Base-by-base conservation (phyloP, 768 basidiomycete genomes). In the Trametes maxima region DNA sequence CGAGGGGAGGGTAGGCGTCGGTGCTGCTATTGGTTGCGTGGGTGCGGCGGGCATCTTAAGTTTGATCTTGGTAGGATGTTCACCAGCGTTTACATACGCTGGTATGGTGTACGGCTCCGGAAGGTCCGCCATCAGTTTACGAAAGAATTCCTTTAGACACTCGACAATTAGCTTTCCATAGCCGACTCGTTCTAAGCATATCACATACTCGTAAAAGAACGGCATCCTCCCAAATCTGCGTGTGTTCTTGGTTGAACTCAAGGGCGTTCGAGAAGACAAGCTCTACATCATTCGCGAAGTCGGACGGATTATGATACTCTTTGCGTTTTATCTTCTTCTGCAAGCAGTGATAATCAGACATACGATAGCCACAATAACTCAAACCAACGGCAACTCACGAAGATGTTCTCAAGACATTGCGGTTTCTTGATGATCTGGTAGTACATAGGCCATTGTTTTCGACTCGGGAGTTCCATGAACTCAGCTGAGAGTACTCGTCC, bases 201-300 rank as follows among this genome's bases (percentile, higher is more conserved):
- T 19, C 13, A 75, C 81, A 37, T 72, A 91, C 92, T 67, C 85
- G 79, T 24, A 94, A 81, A 3, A 77, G 73, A 19, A 80, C 70
- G 19, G 92, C 91, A 67, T 92, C 90, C 66, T 90, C 85, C 87
- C 90, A 94, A 28, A 94, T 90, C 57, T 75, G 81, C 25, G 89
- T 92, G 69, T 89, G 86, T 28, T 96, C 94, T 69, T 85, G 86
- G 67, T 98, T 98, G 76, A 95, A 98, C 59, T 82, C 75, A 72
- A 92, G 79, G 11, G 94, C 95, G 71, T 98, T 98, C 7, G 85
- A 83, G 75, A 95, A 96, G 24, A 98, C 89, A 43, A 95, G 82
- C 67, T 95, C 92, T 14, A 95, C 89, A 60, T 98, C 95, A 10
- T 84, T 84, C 45, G 89, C 88, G 69, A 95, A 96, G 24, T 89